Evolutionary conservation across 1,284 basidiomycete genomes (phyloP).

Genomic region (Stygiomarasmius scandens): DNA sequence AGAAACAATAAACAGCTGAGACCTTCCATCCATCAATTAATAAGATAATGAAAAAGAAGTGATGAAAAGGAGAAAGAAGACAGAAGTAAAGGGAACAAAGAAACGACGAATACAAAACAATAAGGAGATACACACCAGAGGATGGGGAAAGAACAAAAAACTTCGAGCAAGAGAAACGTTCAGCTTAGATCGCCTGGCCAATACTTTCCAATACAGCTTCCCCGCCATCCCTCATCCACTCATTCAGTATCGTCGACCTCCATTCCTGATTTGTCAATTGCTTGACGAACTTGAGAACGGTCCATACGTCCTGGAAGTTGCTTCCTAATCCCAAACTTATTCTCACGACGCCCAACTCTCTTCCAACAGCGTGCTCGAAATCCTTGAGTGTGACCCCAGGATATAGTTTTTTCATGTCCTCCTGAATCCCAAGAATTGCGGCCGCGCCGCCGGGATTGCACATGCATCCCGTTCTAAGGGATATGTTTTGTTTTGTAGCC

Average conservation of each 20-base stretch:
- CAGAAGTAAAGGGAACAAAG: background rate
- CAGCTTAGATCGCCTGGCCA: conserved; percentile 28
- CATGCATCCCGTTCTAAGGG: conserved; percentile 81
- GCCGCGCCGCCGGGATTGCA: conserved; percentile 83
- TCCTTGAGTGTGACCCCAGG: conserved; percentile 58
- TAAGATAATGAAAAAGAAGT: background rate
- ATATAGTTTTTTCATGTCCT: conserved; percentile 67
- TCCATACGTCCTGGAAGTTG: conserved; percentile 74
- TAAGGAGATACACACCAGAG: background rate
- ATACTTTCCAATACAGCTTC: conserved; percentile 9
- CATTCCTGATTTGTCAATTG: conserved; percentile 46
- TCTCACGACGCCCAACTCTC: conserved; percentile 72
- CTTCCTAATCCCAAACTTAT: conserved; percentile 77
- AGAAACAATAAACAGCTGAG: background rate
- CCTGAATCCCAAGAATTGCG: conserved; percentile 64
- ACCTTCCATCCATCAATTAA: background rate
- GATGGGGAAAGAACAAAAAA: background rate
- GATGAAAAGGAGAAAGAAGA: background rate
- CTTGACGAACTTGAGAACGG: conserved; percentile 60
- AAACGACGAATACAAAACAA: background rate
- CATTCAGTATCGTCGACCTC: conserved; percentile 48
- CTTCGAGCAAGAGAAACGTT: background rate
- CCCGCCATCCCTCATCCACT: conserved; percentile 34
- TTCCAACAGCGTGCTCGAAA: conserved; percentile 62
- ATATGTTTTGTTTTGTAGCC: conserved; percentile 65